Percentiles rank a stretch among this genome's conserved stretches.
These are phyloP conservation scores for Hordeum pubiflorum DNA, from an alignment of 202 grass and related monocot genomes.

Conservation along the genomic window DNA sequence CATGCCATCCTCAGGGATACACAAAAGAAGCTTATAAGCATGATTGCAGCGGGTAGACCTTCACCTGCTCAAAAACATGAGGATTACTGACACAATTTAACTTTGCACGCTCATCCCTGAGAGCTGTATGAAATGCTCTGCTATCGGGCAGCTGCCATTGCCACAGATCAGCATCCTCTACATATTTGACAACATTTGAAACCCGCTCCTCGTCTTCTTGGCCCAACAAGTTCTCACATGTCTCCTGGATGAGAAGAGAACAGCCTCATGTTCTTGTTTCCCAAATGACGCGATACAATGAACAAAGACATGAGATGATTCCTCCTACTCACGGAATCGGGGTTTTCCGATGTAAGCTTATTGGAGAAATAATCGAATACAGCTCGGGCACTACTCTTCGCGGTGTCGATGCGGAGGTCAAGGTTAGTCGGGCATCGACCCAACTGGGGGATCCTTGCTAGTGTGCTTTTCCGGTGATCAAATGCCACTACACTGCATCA, in stretches of 20 bases:
- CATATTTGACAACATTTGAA: slow-evolving; percentile 48
- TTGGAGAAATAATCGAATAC: slow-evolving; percentile 74
- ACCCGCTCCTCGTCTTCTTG: slow-evolving; percentile 45
- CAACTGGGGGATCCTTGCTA: slow-evolving; percentile 42
- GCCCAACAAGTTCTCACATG: slow-evolving; percentile 31
- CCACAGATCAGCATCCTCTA: slow-evolving; percentile 67
- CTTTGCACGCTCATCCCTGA: slow-evolving; percentile 59
- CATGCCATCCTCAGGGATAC: not conserved
- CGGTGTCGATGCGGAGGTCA: slow-evolving; percentile 58
- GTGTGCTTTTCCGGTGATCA: slow-evolving; percentile 64
- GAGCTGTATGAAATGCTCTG: slow-evolving; percentile 63
- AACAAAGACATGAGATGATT: not conserved
- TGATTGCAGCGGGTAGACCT: not conserved
- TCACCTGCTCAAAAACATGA: slow-evolving; percentile 79
- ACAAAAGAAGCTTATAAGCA: not conserved
- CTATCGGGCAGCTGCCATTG: slow-evolving; percentile 46
- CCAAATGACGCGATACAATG: not conserved
- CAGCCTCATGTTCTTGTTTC: slow-evolving; percentile 9
- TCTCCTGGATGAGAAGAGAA: slow-evolving; percentile 32
- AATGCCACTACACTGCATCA: slow-evolving; percentile 73
- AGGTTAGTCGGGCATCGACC: slow-evolving; percentile 48
- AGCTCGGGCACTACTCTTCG: slow-evolving; percentile 48
- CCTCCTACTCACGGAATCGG: slow-evolving; percentile 28
- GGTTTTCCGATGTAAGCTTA: slow-evolving; percentile 17
- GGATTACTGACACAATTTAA: slow-evolving; percentile 80